phyloP scores from a whole-genome alignment of 2,329 filamentous ascomycete species.

The Epichloe scottii region DNA sequence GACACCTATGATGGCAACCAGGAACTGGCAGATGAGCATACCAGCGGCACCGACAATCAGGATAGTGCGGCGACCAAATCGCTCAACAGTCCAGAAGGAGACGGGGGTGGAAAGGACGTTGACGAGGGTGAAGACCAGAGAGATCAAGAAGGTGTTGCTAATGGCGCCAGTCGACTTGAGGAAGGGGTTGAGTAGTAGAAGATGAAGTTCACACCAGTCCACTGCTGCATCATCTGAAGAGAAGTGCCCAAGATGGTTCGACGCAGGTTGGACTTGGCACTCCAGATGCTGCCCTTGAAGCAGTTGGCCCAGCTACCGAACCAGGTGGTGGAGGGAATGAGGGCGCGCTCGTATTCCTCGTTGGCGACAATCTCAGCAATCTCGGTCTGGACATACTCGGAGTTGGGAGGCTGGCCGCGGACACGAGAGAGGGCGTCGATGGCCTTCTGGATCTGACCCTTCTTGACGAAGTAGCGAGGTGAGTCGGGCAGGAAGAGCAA shows the following conservation, averaged over 20 bases:
- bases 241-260: conserved; percentile 60
- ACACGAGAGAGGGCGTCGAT: conserved; percentile 50
- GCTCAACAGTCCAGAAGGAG: conserved; percentile 80
- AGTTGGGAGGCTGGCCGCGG: conserved; percentile 61
- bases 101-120: conserved; percentile 77
- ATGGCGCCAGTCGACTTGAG: conserved; percentile 69
- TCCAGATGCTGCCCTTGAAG: conserved; percentile 51
- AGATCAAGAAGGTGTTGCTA: conserved; percentile 67
- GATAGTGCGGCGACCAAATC: conserved; percentile 65
- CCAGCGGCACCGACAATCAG: conserved; percentile 67
- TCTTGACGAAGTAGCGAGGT: conserved; percentile 75
- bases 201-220: conserved; percentile 87
- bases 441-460: conserved; percentile 54
- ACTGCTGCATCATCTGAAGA: conserved; percentile 72
- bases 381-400: conserved; percentile 65
- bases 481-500: conserved; percentile 72
- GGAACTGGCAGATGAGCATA: conserved; percentile 79
- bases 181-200: conserved; percentile 81
- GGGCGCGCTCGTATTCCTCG: conserved; percentile 67
- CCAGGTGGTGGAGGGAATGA: conserved; percentile 54
- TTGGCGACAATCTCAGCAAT: conserved; percentile 84
- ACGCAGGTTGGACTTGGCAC: conserved; percentile 54
- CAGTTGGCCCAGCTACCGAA: conserved; percentile 56
- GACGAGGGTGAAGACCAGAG: conserved; percentile 75
- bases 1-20: conserved; percentile 67